Percentiles rank a stretch among this genome's conserved stretches.
Evolutionary conservation across 768 basidiomycete species (phyloP).

Genomic region (Lactifluus pinguis): DNA sequence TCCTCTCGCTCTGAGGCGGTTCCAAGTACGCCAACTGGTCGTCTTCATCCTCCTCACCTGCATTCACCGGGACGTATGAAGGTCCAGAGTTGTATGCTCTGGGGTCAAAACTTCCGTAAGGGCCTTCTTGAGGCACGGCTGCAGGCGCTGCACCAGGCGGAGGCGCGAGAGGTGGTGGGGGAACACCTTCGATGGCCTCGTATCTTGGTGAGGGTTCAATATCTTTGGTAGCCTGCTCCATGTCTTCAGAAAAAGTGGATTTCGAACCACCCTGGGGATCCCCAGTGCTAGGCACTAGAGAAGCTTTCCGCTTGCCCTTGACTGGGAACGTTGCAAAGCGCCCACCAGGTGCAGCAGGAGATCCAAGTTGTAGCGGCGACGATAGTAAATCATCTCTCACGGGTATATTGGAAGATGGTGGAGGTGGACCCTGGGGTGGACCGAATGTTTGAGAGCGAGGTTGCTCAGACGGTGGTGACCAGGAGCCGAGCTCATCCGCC

Average conservation of each 20-base stretch:
- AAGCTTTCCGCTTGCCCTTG: conserved; percentile 28
- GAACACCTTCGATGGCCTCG: conserved; percentile 27
- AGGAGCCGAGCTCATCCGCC: conserved; percentile 1
- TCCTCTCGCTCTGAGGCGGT: conserved; percentile 8
- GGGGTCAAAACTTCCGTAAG: conserved; percentile 2
- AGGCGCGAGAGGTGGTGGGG: conserved; percentile 31
- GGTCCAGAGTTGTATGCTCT: not conserved
- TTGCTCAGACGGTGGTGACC: not conserved
- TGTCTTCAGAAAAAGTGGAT: conserved; percentile 12
- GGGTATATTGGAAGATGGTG: not conserved
- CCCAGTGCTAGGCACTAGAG: conserved; percentile 5
- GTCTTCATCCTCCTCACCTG: conserved; percentile 21
- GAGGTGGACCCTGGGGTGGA: not conserved
- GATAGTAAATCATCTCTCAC: not conserved
- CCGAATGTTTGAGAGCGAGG: not conserved
- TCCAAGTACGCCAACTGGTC: conserved; percentile 25
- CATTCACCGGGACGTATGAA: conserved; percentile 9
- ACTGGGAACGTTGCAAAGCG: conserved; percentile 65
- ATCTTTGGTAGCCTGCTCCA: not conserved
- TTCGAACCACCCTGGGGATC: conserved; percentile 11
- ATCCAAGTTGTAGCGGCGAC: not conserved
- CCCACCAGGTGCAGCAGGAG: conserved; percentile 27
- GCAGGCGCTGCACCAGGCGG: conserved; percentile 37
- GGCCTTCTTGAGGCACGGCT: conserved; percentile 11
- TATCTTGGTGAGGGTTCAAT: conserved; percentile 33